Evolutionary conservation across 305 asterid genomes (phyloP).

Genomic region (Solanum hybrid): DNA sequence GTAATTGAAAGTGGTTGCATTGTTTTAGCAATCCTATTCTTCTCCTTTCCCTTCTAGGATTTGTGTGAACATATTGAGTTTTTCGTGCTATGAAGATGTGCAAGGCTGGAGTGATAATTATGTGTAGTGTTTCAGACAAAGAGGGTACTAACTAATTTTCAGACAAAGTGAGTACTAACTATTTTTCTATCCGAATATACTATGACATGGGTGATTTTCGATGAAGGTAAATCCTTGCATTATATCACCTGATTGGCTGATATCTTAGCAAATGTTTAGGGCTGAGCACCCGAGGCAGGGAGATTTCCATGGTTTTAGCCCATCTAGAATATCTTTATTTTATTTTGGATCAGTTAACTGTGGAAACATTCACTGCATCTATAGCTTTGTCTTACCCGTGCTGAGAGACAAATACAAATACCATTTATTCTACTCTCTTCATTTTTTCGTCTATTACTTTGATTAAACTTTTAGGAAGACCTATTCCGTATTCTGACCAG

Average conservation of each 20-base stretch:
- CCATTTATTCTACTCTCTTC: not conserved
- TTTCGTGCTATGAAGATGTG: not conserved
- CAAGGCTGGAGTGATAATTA: not conserved
- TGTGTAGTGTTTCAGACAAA: not conserved
- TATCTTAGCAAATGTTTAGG: not conserved
- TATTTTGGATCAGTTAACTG: not conserved
- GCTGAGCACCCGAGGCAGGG: not conserved
- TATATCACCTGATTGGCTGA: not conserved
- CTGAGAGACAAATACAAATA: not conserved
- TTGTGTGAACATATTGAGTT: not conserved
- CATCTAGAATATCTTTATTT: not conserved
- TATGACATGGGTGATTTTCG: not conserved
- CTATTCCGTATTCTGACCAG: conserved; percentile 10
- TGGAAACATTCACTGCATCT: not conserved
- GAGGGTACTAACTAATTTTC: not conserved
- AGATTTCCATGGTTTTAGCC: not conserved
- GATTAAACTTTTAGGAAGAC: not conserved
- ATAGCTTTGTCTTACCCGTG: not conserved
- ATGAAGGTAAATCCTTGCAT: not conserved
- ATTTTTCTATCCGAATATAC: not conserved
- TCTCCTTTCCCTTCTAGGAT: not conserved
- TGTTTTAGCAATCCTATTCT: not conserved
- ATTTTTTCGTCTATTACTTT: not conserved
- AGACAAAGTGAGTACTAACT: not conserved
- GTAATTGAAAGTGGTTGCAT: not conserved